Evolutionary conservation across 306 rosid species (phyloP), one percentile per base, ranked within the genome.

Genomic region (Amphicarpaea edgeworthii): DNA sequence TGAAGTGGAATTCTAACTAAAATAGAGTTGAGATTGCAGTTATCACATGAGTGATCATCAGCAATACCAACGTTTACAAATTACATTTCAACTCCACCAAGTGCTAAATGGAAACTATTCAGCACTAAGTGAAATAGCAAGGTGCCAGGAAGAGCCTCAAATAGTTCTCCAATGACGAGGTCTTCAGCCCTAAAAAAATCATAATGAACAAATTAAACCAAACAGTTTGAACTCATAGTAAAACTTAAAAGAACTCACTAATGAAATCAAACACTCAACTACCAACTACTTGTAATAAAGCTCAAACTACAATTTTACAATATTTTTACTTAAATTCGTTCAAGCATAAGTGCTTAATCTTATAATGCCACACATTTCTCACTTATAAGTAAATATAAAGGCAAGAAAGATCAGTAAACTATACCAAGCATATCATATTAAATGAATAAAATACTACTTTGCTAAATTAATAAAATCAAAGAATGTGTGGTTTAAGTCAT

Each of bases 131-230:
- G 68, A 67, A 41, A 24, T 32, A n/a, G 72, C 64, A 77, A 43
- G 16, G 37, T 55, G 38, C 30, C 57, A 66, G 14, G 53, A 76
- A 66, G n/a, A 66, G 37, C 77, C 71, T 69, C 77, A 26, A 61
- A 59, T 41, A 62, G 20, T 49, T 79, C 55, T 47, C 46, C 8
- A 41, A 38, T 51, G 49, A 40, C 15, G 32, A 11, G 23, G 63
- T 50, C 78, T 41, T 71, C 68, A 19, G 7, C 38, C 77, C 82
- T 70, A 32, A 34, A 68, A 69, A 69, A 58, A 67, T 59, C 50
- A 77, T 30, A 68, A 37, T 12, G 42, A 24, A 26, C 16, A 40
- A 34, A 71, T 45, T 46, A 17, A 69, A 19, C 54, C 53, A 68
- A 59, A 68, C 60, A 77, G 50, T 76, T 47, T 76, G 19, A 10